Percentiles rank a stretch among this genome's conserved stretches.
These are phyloP conservation scores for Bolboschoenus planiculmis DNA, from an alignment of 176 grass and related monocot genomes.

Conservation along the genomic window DNA sequence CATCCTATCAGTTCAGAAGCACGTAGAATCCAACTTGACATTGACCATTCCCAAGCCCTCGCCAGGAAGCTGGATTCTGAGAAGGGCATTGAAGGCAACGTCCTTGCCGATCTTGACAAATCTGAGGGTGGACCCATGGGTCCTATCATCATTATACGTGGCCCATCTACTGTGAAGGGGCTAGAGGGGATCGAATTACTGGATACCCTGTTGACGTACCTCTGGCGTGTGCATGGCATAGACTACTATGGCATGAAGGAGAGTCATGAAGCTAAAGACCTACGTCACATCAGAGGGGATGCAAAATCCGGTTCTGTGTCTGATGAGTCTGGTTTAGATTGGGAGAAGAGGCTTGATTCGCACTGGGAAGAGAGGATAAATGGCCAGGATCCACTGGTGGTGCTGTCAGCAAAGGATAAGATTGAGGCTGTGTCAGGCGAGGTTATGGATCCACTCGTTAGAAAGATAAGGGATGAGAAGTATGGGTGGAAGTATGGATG, in stretches of 20 bases:
- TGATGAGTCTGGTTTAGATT: constrained; percentile 50
- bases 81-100: constrained; percentile 80
- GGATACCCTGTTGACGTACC: constrained; percentile 84
- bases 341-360: constrained; percentile 91
- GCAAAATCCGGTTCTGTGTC: constrained; percentile 43
- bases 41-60: constrained; percentile 61
- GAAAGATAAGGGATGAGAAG: constrained; percentile 99
- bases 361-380: constrained; percentile 72
- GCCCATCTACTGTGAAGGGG: constrained; percentile 88
- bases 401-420: constrained; percentile 82
- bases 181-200: constrained; percentile 91
- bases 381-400: constrained; percentile 77
- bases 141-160: constrained; percentile 91
- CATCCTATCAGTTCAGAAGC: constrained; percentile 70
- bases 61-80: constrained; percentile 74
- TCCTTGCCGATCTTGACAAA: constrained; percentile 64
- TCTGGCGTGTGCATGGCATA: constrained; percentile 94
- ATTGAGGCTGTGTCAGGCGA: constrained; percentile 87
- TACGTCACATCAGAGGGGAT: constrained; percentile 84
- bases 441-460: constrained; percentile 70
- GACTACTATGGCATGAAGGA: constrained; percentile 95
- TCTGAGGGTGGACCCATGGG: constrained; percentile 97
- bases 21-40: constrained; percentile 68
- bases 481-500: constrained; percentile 99
- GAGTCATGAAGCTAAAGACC: constrained; percentile 53